phyloP scores from a whole-genome alignment of 2,329 filamentous ascomycete species.

The Ceratocystis variospora region DNA sequence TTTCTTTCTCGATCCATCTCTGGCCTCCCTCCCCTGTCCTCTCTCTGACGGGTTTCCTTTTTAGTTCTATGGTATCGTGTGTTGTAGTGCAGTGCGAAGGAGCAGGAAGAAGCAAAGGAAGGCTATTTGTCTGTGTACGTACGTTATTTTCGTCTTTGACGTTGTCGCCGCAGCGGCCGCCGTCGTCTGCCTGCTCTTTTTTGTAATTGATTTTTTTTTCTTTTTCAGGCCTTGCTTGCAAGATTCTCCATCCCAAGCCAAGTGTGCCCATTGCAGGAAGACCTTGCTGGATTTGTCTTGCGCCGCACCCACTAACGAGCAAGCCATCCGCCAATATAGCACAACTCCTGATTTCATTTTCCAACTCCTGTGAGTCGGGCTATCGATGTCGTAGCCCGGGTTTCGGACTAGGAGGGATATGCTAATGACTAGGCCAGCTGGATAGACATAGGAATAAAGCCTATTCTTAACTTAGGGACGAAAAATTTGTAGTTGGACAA shows the following conservation, averaged over 20 bases:
- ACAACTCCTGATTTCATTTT: constrained; percentile 5
- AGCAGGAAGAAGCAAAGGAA: background rate
- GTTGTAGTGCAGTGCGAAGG: background rate
- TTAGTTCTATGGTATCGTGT: background rate
- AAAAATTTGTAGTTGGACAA: background rate
- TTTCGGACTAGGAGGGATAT: background rate
- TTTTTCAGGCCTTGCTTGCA: background rate
- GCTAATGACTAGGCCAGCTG: background rate
- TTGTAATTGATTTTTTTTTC: background rate
- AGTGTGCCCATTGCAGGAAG: background rate
- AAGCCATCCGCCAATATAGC: constrained; percentile 1
- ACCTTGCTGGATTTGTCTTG: background rate
- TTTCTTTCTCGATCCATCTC: background rate
- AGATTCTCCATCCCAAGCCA: background rate
- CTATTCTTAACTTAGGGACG: background rate
- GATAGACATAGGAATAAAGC: background rate
- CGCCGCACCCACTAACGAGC: background rate
- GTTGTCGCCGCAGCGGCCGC: background rate
- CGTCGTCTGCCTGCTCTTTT: background rate
- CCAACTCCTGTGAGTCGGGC: background rate
- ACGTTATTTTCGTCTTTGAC: background rate
- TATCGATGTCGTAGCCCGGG: background rate
- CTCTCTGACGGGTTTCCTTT: no score
- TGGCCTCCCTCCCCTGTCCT: no score
- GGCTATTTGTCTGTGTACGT: background rate